A percentile compares a stretch with the other conserved stretches of the same genome.
These are phyloP conservation scores for Cercophora newfieldiana DNA, from an alignment of 495 filamentous ascomycete genomes.

Conservation along the genomic window DNA sequence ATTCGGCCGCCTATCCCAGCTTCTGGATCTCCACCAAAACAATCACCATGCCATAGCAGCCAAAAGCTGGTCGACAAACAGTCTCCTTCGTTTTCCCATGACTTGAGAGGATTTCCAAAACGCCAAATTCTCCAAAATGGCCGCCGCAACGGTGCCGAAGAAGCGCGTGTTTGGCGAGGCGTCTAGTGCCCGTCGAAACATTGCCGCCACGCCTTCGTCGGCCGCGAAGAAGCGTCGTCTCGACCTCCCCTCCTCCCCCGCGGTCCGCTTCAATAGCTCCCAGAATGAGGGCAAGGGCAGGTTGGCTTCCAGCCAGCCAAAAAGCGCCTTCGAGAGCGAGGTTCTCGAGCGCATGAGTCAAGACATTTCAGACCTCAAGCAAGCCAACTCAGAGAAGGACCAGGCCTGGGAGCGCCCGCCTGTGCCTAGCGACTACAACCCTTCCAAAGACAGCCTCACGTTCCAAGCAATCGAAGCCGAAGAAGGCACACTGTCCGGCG, in stretches of 20 bases:
- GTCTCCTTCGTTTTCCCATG: neutral
- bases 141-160: slow-evolving; percentile 48
- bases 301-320: slow-evolving; percentile 75
- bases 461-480: slow-evolving; percentile 97
- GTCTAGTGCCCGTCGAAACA: slow-evolving; percentile 49
- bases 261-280: slow-evolving; percentile 56
- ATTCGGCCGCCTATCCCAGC: neutral
- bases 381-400: slow-evolving; percentile 85
- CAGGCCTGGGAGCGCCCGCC: slow-evolving; percentile 88
- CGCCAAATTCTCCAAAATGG: slow-evolving; percentile 18
- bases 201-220: slow-evolving; percentile 38
- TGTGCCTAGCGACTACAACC: slow-evolving; percentile 66
- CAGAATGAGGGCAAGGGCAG: slow-evolving; percentile 60
- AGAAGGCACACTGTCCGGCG: slow-evolving; percentile 74
- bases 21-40: slow-evolving; percentile 9
- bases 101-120: slow-evolving; percentile 10
- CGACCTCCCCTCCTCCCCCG: slow-evolving; percentile 55
- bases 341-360: slow-evolving; percentile 93
- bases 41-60: slow-evolving; percentile 11
- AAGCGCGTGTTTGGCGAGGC: slow-evolving; percentile 55
- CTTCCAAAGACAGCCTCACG: slow-evolving; percentile 67
- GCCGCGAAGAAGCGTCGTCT: slow-evolving; percentile 74
- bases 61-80: neutral
- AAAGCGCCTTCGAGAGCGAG: slow-evolving; percentile 90
- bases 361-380: slow-evolving; percentile 80